phyloP scores from a whole-genome alignment of 176 grass and related monocot species.

The Oryza glumipatula region DNA sequence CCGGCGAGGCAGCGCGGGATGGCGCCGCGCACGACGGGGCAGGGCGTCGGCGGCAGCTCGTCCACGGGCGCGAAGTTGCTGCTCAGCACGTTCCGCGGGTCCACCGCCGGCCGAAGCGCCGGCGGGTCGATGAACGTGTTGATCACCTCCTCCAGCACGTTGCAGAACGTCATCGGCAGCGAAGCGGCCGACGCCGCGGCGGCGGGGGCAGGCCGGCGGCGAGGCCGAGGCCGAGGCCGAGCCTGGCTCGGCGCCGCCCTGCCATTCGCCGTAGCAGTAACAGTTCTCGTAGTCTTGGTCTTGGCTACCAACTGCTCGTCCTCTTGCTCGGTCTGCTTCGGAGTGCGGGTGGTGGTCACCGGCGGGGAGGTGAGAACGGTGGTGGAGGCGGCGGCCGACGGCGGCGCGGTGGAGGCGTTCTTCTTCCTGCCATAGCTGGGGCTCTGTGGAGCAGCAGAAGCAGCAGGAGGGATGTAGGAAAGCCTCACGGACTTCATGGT shows the following conservation, averaged over 20 bases:
- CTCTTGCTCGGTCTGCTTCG: constrained; percentile 9
- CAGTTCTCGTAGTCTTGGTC: neutral
- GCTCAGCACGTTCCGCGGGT: constrained; percentile 71
- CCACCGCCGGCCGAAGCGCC: constrained; percentile 72
- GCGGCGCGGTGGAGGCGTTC: neutral
- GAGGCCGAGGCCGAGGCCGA: neutral
- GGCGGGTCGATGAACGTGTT: constrained; percentile 92
- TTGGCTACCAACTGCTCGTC: constrained; percentile 22
- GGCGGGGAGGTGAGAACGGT: constrained; percentile 43
- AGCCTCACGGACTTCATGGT: constrained; percentile 25
- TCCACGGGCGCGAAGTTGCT: constrained; percentile 87
- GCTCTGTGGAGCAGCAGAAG: constrained; percentile 30
- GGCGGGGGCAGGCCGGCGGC: constrained; percentile 1
- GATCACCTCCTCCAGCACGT: constrained; percentile 79
- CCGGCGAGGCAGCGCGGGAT: constrained; percentile 84
- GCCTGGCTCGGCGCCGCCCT: constrained; percentile 3
- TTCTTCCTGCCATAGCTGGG: constrained; percentile 42
- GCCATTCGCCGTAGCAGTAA: neutral
- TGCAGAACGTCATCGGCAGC: constrained; percentile 70
- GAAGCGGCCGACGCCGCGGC: constrained; percentile 10
- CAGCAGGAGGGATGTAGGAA: constrained; percentile 44
- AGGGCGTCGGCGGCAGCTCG: constrained; percentile 79
- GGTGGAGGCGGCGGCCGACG: constrained; percentile 36
- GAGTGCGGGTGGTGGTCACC: constrained; percentile 3
- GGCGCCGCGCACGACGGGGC: constrained; percentile 66